Conservation (phyloP, 495 filamentous ascomycete genomes). For the Xylaria intraflava region DNA sequence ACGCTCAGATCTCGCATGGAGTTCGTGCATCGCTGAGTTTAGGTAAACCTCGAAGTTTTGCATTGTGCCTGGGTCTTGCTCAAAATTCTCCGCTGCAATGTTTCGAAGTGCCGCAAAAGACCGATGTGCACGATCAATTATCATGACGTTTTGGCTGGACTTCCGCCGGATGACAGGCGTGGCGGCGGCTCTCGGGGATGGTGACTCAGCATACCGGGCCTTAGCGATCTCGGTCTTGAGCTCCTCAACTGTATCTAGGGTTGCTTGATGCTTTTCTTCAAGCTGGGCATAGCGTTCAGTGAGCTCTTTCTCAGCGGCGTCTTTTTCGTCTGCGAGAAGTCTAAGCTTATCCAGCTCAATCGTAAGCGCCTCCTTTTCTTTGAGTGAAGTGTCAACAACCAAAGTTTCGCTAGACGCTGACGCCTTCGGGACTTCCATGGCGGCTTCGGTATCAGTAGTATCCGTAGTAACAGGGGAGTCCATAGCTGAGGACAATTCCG, state of each 20-base stretch:
- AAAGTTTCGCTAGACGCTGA: constrained; percentile 21
- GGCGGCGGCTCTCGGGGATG: constrained; percentile 53
- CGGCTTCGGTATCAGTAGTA: constrained; percentile 53
- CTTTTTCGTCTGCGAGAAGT: constrained; percentile 65
- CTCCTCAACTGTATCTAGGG: constrained; percentile 78
- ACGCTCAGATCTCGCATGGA: constrained; percentile 78
- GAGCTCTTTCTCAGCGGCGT: constrained; percentile 62
- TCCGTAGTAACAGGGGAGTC: constrained; percentile 65
- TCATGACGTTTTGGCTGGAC: constrained; percentile 85
- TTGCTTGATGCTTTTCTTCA: constrained; percentile 71
- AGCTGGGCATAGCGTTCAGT: constrained; percentile 73
- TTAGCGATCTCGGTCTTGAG: constrained; percentile 80
- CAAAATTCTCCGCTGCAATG: constrained; percentile 79
- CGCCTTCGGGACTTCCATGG: constrained; percentile 45
- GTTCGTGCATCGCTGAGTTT: constrained; percentile 86
- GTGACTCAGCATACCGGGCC: constrained; percentile 52
- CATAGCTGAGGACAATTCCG: constrained; percentile 91
- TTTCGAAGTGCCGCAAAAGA: constrained; percentile 86
- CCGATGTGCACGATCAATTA: constrained; percentile 84
- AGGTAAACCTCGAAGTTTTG: constrained; percentile 91
- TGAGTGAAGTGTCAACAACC: constrained; percentile 13
- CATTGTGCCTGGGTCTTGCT: constrained; percentile 70
- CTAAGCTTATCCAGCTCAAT: constrained; percentile 67
- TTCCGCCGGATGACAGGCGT: constrained; percentile 80
- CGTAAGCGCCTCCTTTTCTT: constrained; percentile 36